A percentile compares a stretch with the other conserved stretches of the same genome.
Conservation (phyloP, 2,329 filamentous ascomycete species). For the Fonsecaea monophora region DNA sequence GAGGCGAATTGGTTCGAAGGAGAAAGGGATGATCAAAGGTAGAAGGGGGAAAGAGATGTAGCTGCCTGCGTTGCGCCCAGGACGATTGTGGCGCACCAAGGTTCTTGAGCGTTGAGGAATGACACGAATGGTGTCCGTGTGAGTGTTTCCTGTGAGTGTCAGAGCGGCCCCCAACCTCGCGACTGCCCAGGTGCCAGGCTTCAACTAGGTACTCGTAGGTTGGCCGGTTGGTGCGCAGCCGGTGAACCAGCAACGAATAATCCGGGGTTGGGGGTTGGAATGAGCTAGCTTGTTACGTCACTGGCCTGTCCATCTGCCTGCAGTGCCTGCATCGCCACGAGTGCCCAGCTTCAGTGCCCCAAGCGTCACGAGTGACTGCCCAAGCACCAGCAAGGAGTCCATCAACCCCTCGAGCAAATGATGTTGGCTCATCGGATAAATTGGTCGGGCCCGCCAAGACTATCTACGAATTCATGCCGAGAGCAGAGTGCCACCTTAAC, state of each 20-base stretch:
- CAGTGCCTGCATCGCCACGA: too few species aligned
- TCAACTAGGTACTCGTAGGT: background rate
- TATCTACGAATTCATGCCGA: background rate
- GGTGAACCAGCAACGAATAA: constrained; percentile 12
- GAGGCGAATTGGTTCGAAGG: background rate
- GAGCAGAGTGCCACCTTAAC: background rate
- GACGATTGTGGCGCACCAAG: constrained; percentile 15
- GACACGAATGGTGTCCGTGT: background rate
- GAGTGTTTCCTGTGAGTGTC: constrained; percentile 6
- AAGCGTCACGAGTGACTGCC: background rate
- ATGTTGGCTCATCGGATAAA: background rate
- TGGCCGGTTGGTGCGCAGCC: background rate
- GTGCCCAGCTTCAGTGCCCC: too few species aligned
- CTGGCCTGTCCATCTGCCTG: background rate
- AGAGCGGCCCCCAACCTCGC: constrained; percentile 12
- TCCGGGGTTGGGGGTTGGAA: constrained; percentile 10
- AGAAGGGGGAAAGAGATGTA: background rate
- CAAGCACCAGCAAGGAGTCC: background rate
- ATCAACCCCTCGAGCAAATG: too few species aligned
- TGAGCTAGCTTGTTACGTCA: constrained; percentile 20
- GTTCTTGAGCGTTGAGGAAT: constrained; percentile 16
- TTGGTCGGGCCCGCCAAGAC: background rate
- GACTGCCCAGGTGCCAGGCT: background rate
- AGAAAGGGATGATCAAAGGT: background rate
- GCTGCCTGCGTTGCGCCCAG: constrained; percentile 11